Evolutionary conservation across 1,284 basidiomycete genomes (phyloP).

Genomic region (Microstroma glucosiphilum): DNA sequence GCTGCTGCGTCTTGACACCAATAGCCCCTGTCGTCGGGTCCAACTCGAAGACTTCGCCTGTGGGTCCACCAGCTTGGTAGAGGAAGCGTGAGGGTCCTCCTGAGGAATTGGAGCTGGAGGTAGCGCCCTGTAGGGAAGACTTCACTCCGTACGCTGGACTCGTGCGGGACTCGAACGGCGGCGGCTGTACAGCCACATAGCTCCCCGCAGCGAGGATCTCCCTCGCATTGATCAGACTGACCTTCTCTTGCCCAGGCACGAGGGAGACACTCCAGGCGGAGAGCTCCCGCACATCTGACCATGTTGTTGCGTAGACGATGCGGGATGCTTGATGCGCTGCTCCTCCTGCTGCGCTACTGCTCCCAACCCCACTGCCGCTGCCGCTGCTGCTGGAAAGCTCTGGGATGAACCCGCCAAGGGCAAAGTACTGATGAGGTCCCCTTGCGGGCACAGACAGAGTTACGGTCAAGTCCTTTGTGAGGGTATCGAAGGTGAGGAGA

Average conservation of each 20-base stretch:
- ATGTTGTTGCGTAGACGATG: conserved; percentile 41
- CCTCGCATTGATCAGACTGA: conserved; percentile 14
- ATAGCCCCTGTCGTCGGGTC: conserved; percentile 24
- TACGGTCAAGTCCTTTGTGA: conserved; percentile 18
- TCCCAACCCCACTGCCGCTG: no score
- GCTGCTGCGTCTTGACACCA: conserved; percentile 20
- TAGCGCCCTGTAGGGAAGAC: conserved; percentile 10
- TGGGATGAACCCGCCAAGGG: conserved; percentile 10
- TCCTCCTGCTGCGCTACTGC: no score
- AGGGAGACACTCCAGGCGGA: conserved; percentile 28
- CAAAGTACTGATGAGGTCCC: conserved; percentile 16
- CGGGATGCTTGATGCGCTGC: background rate
- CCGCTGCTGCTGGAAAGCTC: background rate
- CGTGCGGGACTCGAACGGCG: conserved; percentile 17
- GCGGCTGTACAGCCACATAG: conserved; percentile 37
- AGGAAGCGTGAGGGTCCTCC: conserved; percentile 15
- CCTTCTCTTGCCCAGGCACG: background rate
- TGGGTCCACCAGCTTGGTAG: conserved; percentile 40
- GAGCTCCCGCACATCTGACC: conserved; percentile 21
- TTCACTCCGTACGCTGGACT: conserved; percentile 26
- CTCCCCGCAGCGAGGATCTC: conserved; percentile 17
- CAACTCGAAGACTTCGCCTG: conserved; percentile 36
- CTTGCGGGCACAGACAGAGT: conserved; percentile 9
- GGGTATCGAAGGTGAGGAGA: conserved; percentile 29
- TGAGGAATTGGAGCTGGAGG: background rate